Conservation (phyloP, 306 rosid species). For the Quercus alba region DNA sequence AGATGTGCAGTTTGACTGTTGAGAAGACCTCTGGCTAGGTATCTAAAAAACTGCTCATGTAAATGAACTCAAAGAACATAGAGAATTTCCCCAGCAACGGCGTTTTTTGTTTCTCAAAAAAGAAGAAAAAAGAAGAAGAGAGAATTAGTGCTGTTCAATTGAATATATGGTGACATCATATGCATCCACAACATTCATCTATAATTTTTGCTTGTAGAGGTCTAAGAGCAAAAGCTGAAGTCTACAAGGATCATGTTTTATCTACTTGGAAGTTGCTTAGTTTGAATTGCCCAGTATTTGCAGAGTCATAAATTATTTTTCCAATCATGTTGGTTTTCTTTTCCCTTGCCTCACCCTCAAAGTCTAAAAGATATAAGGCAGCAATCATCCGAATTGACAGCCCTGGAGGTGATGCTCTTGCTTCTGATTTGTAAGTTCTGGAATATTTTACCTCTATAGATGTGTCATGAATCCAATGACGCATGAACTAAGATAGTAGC, state of each 20-base stretch:
- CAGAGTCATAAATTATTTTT: neutral
- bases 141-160: constrained; percentile 6
- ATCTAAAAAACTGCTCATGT: neutral
- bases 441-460: constrained; percentile 22
- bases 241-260: neutral
- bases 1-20: neutral
- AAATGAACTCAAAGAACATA: neutral
- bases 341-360: constrained; percentile 39
- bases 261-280: neutral
- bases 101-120: too few species aligned
- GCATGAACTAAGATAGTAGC: constrained; percentile 12
- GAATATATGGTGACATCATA: neutral
- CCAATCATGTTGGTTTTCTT: constrained; percentile 19
- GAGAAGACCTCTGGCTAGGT: too few species aligned
- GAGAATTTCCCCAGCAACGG: neutral
- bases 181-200: neutral
- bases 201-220: neutral
- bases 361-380: constrained; percentile 78
- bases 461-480: constrained; percentile 18
- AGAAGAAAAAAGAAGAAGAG: too few species aligned
- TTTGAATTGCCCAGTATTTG: constrained; percentile 1
- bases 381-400: constrained; percentile 93
- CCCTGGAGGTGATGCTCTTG: constrained; percentile 99
- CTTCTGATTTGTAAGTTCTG: constrained; percentile 93
- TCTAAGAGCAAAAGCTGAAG: neutral